A percentile compares a stretch with the other conserved stretches of the same genome.
phyloP scores from a whole-genome alignment of 192 early-diverging fungal species.

The Ambispora gerdemannii region DNA sequence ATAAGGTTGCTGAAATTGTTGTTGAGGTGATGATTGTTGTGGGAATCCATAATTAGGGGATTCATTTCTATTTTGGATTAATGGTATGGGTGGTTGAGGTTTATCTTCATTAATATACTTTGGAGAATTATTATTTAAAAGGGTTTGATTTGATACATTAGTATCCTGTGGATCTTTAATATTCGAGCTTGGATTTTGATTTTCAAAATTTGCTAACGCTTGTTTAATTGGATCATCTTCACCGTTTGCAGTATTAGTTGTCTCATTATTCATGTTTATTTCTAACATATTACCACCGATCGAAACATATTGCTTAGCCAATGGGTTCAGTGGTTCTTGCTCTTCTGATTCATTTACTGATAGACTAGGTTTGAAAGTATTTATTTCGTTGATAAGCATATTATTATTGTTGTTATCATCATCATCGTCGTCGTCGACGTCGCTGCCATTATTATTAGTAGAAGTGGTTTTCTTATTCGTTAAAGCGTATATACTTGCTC shows the following conservation, averaged over 20 bases:
- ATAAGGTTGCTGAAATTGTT: background rate
- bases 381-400: too few relatives aligned
- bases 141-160: background rate
- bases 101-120: background rate
- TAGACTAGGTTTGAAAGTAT: too few relatives aligned
- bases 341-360: constrained; percentile 26
- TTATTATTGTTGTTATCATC: too few relatives aligned
- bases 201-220: constrained; percentile 7
- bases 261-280: constrained; percentile 13
- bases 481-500: background rate
- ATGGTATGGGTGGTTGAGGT: constrained; percentile 14
- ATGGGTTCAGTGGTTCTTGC: constrained; percentile 36
- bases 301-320: constrained; percentile 38
- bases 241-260: background rate
- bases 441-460: too few relatives aligned
- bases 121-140: background rate
- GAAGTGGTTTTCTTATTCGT: too few relatives aligned
- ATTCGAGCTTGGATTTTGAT: background rate
- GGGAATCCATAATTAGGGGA: background rate
- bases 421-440: too few relatives aligned
- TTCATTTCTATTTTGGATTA: background rate
- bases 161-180: background rate
- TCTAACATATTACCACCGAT: constrained; percentile 46
- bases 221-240: constrained; percentile 5
- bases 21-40: constrained; percentile 2